phyloP scores from a whole-genome alignment of 768 basidiomycete species.

The Dioszegia aurantiaca region DNA sequence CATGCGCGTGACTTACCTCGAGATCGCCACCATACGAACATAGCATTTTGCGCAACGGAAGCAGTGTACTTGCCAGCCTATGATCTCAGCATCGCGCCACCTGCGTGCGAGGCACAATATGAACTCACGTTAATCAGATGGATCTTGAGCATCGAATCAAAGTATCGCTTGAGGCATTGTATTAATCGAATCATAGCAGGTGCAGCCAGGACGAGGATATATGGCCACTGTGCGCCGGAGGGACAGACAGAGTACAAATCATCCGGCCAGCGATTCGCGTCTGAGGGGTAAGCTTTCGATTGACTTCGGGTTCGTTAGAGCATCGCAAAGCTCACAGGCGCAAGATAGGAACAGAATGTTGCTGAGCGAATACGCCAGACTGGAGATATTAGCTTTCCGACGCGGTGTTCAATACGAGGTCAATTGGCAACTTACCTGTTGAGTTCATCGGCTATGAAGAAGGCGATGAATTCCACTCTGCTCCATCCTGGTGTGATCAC shows the following conservation, averaged over 20 bases:
- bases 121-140: constrained; percentile 80
- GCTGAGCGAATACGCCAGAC: constrained; percentile 69
- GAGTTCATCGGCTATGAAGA: constrained; percentile 55
- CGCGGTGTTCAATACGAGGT: neutral
- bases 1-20: constrained; percentile 56
- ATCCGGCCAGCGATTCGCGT: constrained; percentile 36
- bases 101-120: neutral
- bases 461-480: constrained; percentile 64
- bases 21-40: constrained; percentile 77
- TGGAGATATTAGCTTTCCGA: constrained; percentile 55
- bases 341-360: constrained; percentile 74
- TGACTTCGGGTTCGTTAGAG: neutral
- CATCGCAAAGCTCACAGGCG: constrained; percentile 47
- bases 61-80: constrained; percentile 81
- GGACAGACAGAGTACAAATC: constrained; percentile 32
- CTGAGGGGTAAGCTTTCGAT: too few relatives aligned
- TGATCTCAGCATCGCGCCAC: neutral
- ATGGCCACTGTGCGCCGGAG: constrained; percentile 32
- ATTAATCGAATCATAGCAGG: constrained; percentile 75
- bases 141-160: constrained; percentile 66
- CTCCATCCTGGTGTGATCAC: constrained; percentile 68
- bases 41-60: constrained; percentile 64
- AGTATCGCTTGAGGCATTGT: constrained; percentile 83
- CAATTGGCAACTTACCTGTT: constrained; percentile 29
- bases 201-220: constrained; percentile 52